Conservation (phyloP, 768 basidiomycete species). For the Suillus bovinus region DNA sequence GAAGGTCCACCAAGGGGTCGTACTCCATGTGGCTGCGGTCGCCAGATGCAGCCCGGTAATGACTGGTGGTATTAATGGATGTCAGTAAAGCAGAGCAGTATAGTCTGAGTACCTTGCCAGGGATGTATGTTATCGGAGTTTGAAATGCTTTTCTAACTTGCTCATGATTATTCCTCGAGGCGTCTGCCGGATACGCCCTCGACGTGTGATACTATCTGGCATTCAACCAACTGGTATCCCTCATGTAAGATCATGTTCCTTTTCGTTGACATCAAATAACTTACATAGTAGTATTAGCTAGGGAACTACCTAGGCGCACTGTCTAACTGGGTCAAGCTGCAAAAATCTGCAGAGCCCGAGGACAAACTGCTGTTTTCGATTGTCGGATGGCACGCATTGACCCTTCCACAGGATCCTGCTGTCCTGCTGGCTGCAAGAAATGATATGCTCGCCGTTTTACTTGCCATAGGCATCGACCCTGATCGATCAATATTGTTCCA, state of each 20-base stretch:
- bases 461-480: conserved; percentile 86
- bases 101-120: neutral
- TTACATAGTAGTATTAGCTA: conserved; percentile 52
- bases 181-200: conserved; percentile 13
- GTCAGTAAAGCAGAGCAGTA: neutral
- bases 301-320: conserved; percentile 94
- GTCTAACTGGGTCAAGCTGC: conserved; percentile 84
- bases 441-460: conserved; percentile 79
- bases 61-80: neutral
- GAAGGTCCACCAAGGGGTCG: conserved; percentile 29
- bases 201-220: conserved; percentile 74
- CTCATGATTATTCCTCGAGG: conserved; percentile 16
- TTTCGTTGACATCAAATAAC: conserved; percentile 4
- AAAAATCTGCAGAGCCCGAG: conserved; percentile 54
- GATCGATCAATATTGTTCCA: conserved; percentile 74
- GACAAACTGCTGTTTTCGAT: conserved; percentile 81
- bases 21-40: conserved; percentile 21
- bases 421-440: conserved; percentile 59
- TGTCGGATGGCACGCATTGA: conserved; percentile 94
- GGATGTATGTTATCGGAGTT: conserved; percentile 29
- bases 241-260: conserved; percentile 56
- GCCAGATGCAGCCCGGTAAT: conserved; percentile 1
- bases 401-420: conserved; percentile 82
- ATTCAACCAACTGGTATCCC: conserved; percentile 94
- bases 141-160: conserved; percentile 18